These are phyloP conservation scores for Polychaeton citri DNA, from an alignment of 2,329 filamentous ascomycete genomes.

Conservation along the genomic window DNA sequence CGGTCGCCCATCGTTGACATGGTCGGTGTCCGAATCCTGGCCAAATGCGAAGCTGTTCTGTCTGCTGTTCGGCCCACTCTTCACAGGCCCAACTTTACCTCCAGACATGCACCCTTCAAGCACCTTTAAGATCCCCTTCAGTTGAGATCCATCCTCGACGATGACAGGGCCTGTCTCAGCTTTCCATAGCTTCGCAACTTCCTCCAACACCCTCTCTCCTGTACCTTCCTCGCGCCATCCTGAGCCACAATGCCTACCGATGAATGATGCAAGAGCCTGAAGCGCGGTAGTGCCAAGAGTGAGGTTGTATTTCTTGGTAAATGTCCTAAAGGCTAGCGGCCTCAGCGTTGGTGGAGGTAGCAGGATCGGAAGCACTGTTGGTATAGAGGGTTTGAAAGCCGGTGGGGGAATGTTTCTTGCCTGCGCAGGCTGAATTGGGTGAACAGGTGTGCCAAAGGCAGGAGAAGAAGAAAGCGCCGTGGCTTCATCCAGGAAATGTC, in stretches of 20 bases:
- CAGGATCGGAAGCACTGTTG: conserved; percentile 70
- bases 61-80: conserved; percentile 34
- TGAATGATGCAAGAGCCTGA: conserved; percentile 72
- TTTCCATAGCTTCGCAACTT: conserved; percentile 86
- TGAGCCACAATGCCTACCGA: conserved; percentile 86
- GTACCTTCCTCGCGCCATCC: conserved; percentile 94
- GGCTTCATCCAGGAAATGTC: conserved; percentile 5
- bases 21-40: conserved; percentile 16
- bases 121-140: conserved; percentile 71
- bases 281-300: conserved; percentile 81
- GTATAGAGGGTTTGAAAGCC: conserved; percentile 35
- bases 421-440: conserved; percentile 43
- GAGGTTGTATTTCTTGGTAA: conserved; percentile 94
- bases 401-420: conserved; percentile 37
- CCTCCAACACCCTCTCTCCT: conserved; percentile 83
- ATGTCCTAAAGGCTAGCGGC: conserved; percentile 84
- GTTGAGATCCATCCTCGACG: conserved; percentile 59
- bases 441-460: conserved; percentile 74
- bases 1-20: conserved; percentile 15
- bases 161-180: conserved; percentile 78
- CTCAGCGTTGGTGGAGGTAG: conserved; percentile 77
- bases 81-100: conserved; percentile 49
- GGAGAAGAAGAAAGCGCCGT: conserved; percentile 73
- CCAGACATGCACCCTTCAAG: conserved; percentile 81
- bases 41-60: conserved; percentile 55